Conservation (phyloP, 1,284 basidiomycete genomes). For the Moniliophthora roreri region DNA sequence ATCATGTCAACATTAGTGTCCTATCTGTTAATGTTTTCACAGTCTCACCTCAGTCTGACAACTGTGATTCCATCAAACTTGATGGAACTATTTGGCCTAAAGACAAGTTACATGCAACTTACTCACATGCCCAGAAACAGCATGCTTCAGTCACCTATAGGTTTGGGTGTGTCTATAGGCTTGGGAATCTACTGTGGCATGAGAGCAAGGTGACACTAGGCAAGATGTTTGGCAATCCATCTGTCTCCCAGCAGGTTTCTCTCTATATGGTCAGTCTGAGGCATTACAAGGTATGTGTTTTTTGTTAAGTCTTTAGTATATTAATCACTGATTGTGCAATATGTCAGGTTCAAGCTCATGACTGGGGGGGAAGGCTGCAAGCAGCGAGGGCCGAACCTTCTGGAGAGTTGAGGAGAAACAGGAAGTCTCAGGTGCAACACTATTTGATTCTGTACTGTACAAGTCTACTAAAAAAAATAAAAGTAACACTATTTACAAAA, state of each 20-base stretch:
- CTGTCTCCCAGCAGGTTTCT: constrained; percentile 28
- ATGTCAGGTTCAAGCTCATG: too few relatives aligned
- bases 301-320: too few relatives aligned
- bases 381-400: too few relatives aligned
- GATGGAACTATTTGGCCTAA: background rate
- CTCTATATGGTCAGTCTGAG: constrained; percentile 32
- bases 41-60: background rate
- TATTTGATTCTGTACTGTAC: too few relatives aligned
- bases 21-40: background rate
- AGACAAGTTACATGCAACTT: background rate
- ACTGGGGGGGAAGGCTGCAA: too few relatives aligned
- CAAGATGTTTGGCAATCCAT: constrained; percentile 28
- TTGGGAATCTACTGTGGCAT: background rate
- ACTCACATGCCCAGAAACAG: constrained; percentile 11
- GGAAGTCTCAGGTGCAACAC: too few relatives aligned
- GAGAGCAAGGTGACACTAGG: background rate
- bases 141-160: constrained; percentile 7
- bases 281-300: constrained; percentile 27
- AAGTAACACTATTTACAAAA: too few relatives aligned
- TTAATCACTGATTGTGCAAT: too few relatives aligned
- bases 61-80: constrained; percentile 7
- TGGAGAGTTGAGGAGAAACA: too few relatives aligned
- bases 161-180: constrained; percentile 1
- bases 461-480: too few relatives aligned
- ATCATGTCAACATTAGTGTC: constrained; percentile 8